These are phyloP conservation scores for Nakazawaea pomicola DNA, from an alignment of 805 yeast species.

Conservation along the genomic window DNA sequence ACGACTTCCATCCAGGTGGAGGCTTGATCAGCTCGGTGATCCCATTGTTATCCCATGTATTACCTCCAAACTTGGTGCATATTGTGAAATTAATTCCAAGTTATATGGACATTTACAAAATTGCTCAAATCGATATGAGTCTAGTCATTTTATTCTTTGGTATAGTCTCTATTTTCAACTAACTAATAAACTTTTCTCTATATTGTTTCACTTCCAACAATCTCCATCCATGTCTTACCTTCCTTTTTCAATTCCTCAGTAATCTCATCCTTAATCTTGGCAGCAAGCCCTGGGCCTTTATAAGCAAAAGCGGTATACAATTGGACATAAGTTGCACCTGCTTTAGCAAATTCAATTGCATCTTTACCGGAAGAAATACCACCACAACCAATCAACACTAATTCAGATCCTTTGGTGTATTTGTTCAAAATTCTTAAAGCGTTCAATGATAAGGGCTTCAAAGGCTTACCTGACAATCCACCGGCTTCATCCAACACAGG, in stretches of 20 bases:
- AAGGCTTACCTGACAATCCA: constrained; percentile 90
- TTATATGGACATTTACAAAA: constrained; percentile 22
- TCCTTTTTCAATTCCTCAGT: constrained; percentile 57
- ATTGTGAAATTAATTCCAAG: constrained; percentile 16
- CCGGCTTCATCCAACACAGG: constrained; percentile 59
- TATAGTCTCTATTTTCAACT: constrained; percentile 16
- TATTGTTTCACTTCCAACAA: constrained; percentile 59
- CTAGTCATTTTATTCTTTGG: constrained; percentile 23
- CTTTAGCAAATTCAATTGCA: constrained; percentile 85
- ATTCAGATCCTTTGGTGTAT: constrained; percentile 64
- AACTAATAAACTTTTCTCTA: constrained; percentile 15
- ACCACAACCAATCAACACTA: constrained; percentile 89
- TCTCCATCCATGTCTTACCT: constrained; percentile 81
- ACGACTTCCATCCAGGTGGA: constrained; percentile 9
- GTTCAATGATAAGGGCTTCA: constrained; percentile 70
- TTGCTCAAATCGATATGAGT: constrained; percentile 22
- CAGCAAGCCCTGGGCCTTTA: constrained; percentile 83
- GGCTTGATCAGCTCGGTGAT: constrained; percentile 16
- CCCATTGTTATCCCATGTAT: constrained; percentile 18
- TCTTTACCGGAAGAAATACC: constrained; percentile 87
- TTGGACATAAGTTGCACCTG: constrained; percentile 90
- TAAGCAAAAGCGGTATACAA: constrained; percentile 88
- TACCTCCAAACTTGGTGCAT: constrained; percentile 17
- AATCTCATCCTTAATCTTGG: constrained; percentile 55
- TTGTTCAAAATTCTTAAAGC: constrained; percentile 71